Conservation (phyloP, 2,329 filamentous ascomycete species). For the Cephalotrichum gorgonifer region DNA sequence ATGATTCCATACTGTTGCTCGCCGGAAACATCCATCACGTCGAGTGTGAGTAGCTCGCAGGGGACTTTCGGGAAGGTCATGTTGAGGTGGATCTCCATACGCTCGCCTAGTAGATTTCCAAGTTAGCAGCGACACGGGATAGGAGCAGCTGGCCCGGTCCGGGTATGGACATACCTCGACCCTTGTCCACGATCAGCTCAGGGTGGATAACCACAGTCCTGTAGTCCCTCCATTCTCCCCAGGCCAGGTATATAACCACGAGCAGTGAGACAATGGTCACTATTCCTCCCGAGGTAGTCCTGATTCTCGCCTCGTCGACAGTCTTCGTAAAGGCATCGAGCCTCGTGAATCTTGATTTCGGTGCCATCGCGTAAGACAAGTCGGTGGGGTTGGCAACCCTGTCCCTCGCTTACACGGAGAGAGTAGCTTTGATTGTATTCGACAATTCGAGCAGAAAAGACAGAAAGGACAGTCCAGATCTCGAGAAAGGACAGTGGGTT, state of each 20-base stretch:
- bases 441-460: neutral
- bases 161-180: conserved; percentile 56
- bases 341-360: conserved; percentile 89
- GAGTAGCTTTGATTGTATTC: neutral
- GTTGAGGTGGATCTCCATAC: conserved; percentile 99
- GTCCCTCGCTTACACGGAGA: conserved; percentile 1
- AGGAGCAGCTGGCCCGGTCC: neutral
- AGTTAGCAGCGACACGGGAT: neutral
- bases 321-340: conserved; percentile 99
- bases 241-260: conserved; percentile 77
- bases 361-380: conserved; percentile 49
- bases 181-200: conserved; percentile 93
- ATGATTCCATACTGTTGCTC: conserved; percentile 92
- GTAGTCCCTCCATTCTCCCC: conserved; percentile 96
- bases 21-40: conserved; percentile 98
- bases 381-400: neutral
- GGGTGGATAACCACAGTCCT: conserved; percentile 76
- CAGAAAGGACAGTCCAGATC: neutral
- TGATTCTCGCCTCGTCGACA: conserved; percentile 92
- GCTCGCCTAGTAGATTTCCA: conserved; percentile 55
- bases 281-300: conserved; percentile 89
- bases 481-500: neutral
- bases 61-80: conserved; percentile 89
- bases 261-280: conserved; percentile 87
- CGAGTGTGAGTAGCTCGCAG: conserved; percentile 89